A percentile compares a stretch with the other conserved stretches of the same genome.
These are phyloP conservation scores for Fusarium sp. DNA, from an alignment of 2,329 filamentous ascomycete species.

Conservation along the genomic window DNA sequence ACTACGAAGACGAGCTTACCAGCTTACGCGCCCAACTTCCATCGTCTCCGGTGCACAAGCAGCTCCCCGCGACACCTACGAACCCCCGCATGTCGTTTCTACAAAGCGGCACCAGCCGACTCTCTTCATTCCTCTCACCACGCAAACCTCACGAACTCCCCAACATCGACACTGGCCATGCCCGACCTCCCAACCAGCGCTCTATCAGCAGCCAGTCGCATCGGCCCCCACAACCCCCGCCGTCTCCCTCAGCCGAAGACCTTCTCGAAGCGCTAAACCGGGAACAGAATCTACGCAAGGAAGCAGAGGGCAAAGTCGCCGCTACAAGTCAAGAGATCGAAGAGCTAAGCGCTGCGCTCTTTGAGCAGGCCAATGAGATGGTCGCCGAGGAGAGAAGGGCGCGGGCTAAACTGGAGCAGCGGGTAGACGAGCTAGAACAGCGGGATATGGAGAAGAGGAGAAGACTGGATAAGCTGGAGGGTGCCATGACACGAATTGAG, in stretches of 20 bases:
- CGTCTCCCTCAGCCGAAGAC: slow-evolving; percentile 53
- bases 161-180: slow-evolving; percentile 31
- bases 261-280: slow-evolving; percentile 70
- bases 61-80: slow-evolving; percentile 40
- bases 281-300: slow-evolving; percentile 72
- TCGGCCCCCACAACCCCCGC: slow-evolving; percentile 23
- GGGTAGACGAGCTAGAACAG: slow-evolving; percentile 73
- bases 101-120: slow-evolving; percentile 54
- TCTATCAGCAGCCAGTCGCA: slow-evolving; percentile 33
- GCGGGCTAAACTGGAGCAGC: slow-evolving; percentile 74
- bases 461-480: slow-evolving; percentile 75
- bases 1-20: slow-evolving; percentile 82
- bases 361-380: slow-evolving; percentile 89
- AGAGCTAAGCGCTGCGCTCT: slow-evolving; percentile 77
- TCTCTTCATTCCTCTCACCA: slow-evolving; percentile 57
- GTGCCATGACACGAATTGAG: slow-evolving; percentile 75
- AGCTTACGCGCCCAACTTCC: slow-evolving; percentile 59
- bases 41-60: slow-evolving; percentile 30
- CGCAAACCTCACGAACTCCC: slow-evolving; percentile 56
- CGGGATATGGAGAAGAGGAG: slow-evolving; percentile 75
- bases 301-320: slow-evolving; percentile 73
- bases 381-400: slow-evolving; percentile 79
- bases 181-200: slow-evolving; percentile 24
- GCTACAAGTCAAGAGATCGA: slow-evolving; percentile 77
- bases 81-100: slow-evolving; percentile 56